Evolutionary conservation across 495 filamentous ascomycete species (phyloP).

Genomic region (Penicillium longicatenatum): DNA sequence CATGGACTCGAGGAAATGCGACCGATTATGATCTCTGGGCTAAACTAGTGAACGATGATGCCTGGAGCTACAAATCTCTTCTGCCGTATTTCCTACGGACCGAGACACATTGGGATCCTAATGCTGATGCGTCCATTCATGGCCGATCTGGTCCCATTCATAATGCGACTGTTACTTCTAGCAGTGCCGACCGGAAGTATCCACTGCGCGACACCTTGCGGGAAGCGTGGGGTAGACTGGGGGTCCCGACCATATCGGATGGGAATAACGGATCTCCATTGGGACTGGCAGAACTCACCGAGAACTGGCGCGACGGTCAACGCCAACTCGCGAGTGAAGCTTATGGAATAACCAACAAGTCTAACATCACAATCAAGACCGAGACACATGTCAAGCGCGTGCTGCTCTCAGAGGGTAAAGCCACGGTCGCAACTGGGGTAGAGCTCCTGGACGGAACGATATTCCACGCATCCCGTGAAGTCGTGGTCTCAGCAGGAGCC

Average conservation of each 20-base stretch:
- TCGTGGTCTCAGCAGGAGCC: slow-evolving; percentile 9
- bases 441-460: slow-evolving; percentile 3
- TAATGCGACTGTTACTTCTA: not conserved
- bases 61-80: slow-evolving; percentile 37
- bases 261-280: not conserved
- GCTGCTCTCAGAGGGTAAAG: not conserved
- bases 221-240: not conserved
- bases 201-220: not conserved
- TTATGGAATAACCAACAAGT: not conserved
- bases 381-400: slow-evolving; percentile 3
- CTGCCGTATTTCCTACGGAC: slow-evolving; percentile 26
- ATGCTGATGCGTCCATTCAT: not conserved
- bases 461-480: slow-evolving; percentile 8
- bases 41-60: slow-evolving; percentile 27
- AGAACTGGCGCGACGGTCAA: slow-evolving; percentile 1
- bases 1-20: slow-evolving; percentile 38
- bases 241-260: not conserved
- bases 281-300: not conserved
- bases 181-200: not conserved
- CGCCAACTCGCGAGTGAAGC: slow-evolving; percentile 1
- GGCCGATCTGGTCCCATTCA: not conserved
- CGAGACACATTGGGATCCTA: not conserved
- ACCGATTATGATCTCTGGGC: slow-evolving; percentile 45
- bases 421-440: not conserved
- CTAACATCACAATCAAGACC: slow-evolving; percentile 2